phyloP scores from a whole-genome alignment of 371 early-diverging fungal species.

The Gilbertella persicaria region DNA sequence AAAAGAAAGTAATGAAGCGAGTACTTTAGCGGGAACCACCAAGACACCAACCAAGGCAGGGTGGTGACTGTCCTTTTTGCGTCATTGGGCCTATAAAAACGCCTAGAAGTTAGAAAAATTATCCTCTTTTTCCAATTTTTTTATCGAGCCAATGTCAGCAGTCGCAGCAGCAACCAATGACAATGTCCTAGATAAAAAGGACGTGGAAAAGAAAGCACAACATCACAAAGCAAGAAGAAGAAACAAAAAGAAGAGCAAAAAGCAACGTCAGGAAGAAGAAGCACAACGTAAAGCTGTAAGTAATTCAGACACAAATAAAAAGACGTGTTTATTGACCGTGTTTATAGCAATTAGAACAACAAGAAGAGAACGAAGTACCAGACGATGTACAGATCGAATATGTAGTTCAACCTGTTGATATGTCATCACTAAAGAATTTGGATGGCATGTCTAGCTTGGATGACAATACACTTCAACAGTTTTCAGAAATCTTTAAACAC shows the following conservation, averaged over 20 bases:
- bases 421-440: conserved; percentile 30
- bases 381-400: conserved; percentile 52
- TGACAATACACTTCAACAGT: conserved; percentile 39
- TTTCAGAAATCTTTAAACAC: conserved; percentile 47
- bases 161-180: conserved; percentile 16
- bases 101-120: background rate
- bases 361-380: conserved; percentile 25
- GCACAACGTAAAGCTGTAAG: conserved; percentile 39
- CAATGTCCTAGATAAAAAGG: conserved; percentile 6
- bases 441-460: conserved; percentile 35
- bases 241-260: conserved; percentile 33
- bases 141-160: conserved; percentile 15
- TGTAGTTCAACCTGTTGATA: conserved; percentile 44
- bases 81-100: conserved; percentile 7
- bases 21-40: background rate
- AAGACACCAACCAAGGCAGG: conserved; percentile 1
- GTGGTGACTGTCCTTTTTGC: conserved; percentile 12
- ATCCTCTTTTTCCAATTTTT: conserved; percentile 2
- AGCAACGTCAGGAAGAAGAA: conserved; percentile 47
- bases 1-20: background rate
- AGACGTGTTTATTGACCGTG: conserved; percentile 17
- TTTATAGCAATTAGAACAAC: conserved; percentile 13
- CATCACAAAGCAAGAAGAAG: conserved; percentile 23
- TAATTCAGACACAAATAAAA: background rate
- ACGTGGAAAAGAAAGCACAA: conserved; percentile 15